phyloP scores from a whole-genome alignment of 148 eudicot species.

The Chenopodium album region DNA sequence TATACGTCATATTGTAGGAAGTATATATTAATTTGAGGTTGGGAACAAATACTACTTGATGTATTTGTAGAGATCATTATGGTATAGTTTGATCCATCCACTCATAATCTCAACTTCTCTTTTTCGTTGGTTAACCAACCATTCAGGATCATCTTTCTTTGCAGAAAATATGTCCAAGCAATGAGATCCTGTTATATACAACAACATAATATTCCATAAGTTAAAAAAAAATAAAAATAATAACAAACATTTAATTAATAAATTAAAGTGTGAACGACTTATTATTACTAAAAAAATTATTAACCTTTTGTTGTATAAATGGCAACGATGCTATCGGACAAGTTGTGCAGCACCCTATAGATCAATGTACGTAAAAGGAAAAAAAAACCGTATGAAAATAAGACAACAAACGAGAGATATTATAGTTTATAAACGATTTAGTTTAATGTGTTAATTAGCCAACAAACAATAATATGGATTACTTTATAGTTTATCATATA shows the following conservation, averaged over 20 bases:
- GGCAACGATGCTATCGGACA: constrained; percentile 28
- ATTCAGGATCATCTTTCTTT: constrained; percentile 24
- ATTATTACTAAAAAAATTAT: too few species aligned
- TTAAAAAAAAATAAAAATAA: neutral
- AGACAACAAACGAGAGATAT: too few species aligned
- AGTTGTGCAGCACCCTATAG: constrained; percentile 23
- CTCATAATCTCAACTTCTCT: constrained; percentile 31
- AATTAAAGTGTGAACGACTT: neutral
- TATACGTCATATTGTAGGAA: too few species aligned
- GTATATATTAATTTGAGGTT: too few species aligned
- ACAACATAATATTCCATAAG: neutral
- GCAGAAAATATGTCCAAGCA: constrained; percentile 11
- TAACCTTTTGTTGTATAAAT: constrained; percentile 24
- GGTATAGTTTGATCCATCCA: constrained; percentile 26
- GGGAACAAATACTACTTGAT: neutral
- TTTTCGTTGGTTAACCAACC: constrained; percentile 30
- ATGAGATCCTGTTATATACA: constrained; percentile 21
- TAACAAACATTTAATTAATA: neutral
- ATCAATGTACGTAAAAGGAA: neutral
- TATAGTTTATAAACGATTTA: too few species aligned
- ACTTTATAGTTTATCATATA: too few species aligned
- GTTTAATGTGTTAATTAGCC: too few species aligned
- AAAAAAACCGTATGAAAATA: too few species aligned
- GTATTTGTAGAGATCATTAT: constrained; percentile 18
- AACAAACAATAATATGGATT: too few species aligned